Evolutionary conservation across 2,329 filamentous ascomycete genomes (phyloP), one percentile per base, ranked within the genome.

Genomic region (Chaetomiaceae sp.): DNA sequence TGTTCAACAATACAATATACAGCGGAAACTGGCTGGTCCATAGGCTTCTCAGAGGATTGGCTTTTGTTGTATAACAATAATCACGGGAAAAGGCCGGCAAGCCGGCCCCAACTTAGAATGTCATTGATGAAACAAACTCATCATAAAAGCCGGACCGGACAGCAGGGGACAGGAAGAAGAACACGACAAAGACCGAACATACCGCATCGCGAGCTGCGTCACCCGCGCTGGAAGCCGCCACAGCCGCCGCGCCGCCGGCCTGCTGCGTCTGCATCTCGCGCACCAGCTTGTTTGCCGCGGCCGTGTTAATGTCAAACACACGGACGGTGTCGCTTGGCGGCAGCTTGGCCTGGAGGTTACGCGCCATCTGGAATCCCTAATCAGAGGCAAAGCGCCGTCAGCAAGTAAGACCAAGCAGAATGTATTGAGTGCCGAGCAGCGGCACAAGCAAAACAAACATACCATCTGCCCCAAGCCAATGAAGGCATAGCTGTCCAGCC

Each of bases 91-190:
- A 71, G 71, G 60, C 66, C 71, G 64, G 66, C 71, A 66, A 68
- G 68, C 70, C 67, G 70, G 68, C 67, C 27, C 79, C 79, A 82
- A 84, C 80, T 85, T 85, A 83, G 80, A 84, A 84, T 81, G 71
- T 67, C 52, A 54, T 58, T 26, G 27, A 75, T 70, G 62, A 64
- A 66, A 66, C 58, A 59, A 65, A 55, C 45, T 60, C 57, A 61
- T 56, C 55, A 60, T 57, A 20, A 42, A 48, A 57, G 43, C 60
- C 40, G 15, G 20, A 19, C 14, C 15, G 38, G 33, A 14, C 30
- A 11, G 11, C 12, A n/a, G n/a, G 9, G 20, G 20, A 8, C n/a
- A 6, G 9, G 11, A 45, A n/a, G n/a, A 29, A 26, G 29, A 2
- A 29, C 19, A 32, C 22, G n/a, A 29, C 22, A 27, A 2, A 29